Conservation (phyloP, 495 filamentous ascomycete genomes). For the Penicillium herquei region DNA sequence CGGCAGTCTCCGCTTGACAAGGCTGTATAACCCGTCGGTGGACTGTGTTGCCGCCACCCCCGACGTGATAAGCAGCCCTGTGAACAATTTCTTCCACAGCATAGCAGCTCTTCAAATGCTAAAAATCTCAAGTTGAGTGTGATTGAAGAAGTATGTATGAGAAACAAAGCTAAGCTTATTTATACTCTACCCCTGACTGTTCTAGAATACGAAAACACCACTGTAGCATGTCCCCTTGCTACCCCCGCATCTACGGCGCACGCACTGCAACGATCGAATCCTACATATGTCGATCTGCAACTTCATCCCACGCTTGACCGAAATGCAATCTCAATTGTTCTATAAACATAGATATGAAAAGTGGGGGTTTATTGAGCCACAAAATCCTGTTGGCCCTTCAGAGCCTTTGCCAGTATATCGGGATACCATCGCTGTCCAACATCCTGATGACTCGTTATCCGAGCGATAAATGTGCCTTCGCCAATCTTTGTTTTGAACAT, state of each 20-base stretch:
- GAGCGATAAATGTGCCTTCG: slow-evolving; percentile 78
- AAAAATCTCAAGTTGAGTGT: no score
- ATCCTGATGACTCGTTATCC: slow-evolving; percentile 86
- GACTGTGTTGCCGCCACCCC: slow-evolving; percentile 26
- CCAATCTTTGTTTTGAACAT: slow-evolving; percentile 60
- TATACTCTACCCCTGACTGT: neutral
- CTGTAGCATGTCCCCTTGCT: slow-evolving; percentile 8
- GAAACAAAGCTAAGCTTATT: neutral
- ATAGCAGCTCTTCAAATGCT: neutral
- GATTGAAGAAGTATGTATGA: neutral
- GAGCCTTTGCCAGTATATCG: slow-evolving; percentile 51
- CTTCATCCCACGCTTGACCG: neutral
- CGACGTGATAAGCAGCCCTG: slow-evolving; percentile 10
- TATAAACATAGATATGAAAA: neutral
- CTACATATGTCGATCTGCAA: slow-evolving; percentile 13
- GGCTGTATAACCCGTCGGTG: slow-evolving; percentile 41
- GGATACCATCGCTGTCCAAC: slow-evolving; percentile 83
- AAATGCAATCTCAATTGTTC: neutral
- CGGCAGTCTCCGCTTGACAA: slow-evolving; percentile 47
- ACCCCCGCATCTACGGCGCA: slow-evolving; percentile 10
- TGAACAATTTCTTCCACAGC: slow-evolving; percentile 11
- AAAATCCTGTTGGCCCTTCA: slow-evolving; percentile 29
- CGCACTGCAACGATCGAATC: slow-evolving; percentile 15
- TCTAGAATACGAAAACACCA: neutral
- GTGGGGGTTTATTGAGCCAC: slow-evolving; percentile 1